Evolutionary conservation across 192 early-diverging fungal genomes (phyloP), one percentile per base, ranked within the genome.

Genomic region (Coemansia sp.): DNA sequence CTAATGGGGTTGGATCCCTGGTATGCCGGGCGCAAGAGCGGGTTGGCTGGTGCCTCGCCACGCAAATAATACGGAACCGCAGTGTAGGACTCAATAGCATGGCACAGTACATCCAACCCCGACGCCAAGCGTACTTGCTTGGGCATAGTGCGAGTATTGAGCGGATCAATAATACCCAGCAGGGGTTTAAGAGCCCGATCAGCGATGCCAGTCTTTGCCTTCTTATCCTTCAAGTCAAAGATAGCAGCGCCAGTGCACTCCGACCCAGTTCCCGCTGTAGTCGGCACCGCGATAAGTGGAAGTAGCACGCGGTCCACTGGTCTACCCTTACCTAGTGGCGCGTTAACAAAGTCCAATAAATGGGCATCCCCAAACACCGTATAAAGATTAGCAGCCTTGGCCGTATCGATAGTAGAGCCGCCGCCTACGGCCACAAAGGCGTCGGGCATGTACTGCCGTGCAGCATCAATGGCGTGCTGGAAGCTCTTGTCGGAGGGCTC

Each of bases 241-340:
- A 96, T 96, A n/a, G 95, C 87, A 5, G 92, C 91, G n/a, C 95
- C 95, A 1, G 95, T 96, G 15, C 93, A 94, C 75, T 96, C 95
- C 22, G 88, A 90, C 65, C 95, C 95, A 13, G 95, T 96, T 3
- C 93, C 88, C 6, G 89, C 87, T 4, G 87, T 88, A 41, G 89
- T 88, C 40, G 87, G 89, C 65, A 90, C 83, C 22, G 93, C 93
- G 71, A 96, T 93, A 71, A 96, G 77, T 6, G 95, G 93, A 65
- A 89, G 86, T 68, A 96, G 75, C 20, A 87, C 76, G 63, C 92
- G 90, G 79, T 90, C 81, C 9, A 94, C 88, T 8, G 92, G 87
- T 33, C 87, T 85, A 11, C 95, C 95, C 74, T 91, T 91, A 44
- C 95, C 95, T 80, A 96, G 93, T 13, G 95, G 95, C 0, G 92